phyloP scores from a whole-genome alignment of 768 basidiomycete genomes.

The Mycena vulgaris region DNA sequence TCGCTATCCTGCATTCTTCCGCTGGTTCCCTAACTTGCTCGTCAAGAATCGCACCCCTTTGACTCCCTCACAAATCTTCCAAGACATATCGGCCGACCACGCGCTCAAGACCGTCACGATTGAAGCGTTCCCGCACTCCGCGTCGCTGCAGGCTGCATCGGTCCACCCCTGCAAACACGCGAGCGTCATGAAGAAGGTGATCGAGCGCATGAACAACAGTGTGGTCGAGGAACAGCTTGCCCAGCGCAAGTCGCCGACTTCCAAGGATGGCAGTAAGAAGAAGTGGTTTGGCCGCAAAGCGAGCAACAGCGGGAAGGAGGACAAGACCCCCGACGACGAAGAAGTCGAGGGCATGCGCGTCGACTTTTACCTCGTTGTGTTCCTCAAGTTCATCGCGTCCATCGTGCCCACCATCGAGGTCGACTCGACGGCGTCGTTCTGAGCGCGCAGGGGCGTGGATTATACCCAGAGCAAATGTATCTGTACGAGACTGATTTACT shows the following conservation, averaged over 20 bases:
- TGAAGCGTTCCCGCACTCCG: conserved; percentile 96
- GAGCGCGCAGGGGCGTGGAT: conserved; percentile 38
- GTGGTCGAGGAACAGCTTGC: conserved; percentile 88
- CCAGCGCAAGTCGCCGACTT: conserved; percentile 62
- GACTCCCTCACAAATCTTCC: conserved; percentile 92
- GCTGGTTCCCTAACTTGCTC: conserved; percentile 22
- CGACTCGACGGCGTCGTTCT: conserved; percentile 89
- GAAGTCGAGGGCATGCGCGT: conserved; percentile 94
- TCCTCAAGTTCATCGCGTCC: conserved; percentile 99
- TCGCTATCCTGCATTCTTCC: not conserved
- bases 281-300: conserved; percentile 89
- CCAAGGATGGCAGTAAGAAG: conserved; percentile 70
- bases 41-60: conserved; percentile 88
- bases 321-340: conserved; percentile 72
- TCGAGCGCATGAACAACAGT: conserved; percentile 96
- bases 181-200: conserved; percentile 99
- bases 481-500: conserved; percentile 35
- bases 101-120: conserved; percentile 99
- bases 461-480: conserved; percentile 39
- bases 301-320: conserved; percentile 71
- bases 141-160: conserved; percentile 87
- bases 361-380: conserved; percentile 97
- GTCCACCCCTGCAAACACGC: conserved; percentile 99
- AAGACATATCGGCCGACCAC: conserved; percentile 97
- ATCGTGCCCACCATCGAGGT: conserved; percentile 99